A percentile compares a stretch with the other conserved stretches of the same genome.
phyloP scores from a whole-genome alignment of 2,329 filamentous ascomycete species.

The Rhinocladiella similis region DNA sequence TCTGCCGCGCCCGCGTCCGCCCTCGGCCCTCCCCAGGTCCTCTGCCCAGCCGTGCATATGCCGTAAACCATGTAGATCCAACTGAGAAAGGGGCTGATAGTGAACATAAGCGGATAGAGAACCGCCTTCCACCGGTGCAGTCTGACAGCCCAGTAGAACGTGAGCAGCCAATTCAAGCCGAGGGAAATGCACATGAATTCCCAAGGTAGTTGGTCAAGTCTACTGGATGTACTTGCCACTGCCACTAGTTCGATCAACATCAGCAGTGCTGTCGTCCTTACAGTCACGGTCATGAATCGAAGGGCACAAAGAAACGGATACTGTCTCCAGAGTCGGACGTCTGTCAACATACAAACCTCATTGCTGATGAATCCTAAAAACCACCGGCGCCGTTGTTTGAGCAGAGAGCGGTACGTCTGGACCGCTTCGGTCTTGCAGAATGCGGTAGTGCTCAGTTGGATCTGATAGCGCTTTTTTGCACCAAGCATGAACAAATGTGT shows the following conservation, averaged over 20 bases:
- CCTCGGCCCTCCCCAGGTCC: slow-evolving; percentile 92
- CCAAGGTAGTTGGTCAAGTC: slow-evolving; percentile 75
- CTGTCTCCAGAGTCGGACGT: slow-evolving; percentile 84
- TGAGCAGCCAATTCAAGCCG: slow-evolving; percentile 89
- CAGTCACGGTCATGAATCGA: slow-evolving; percentile 93
- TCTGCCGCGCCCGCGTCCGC: slow-evolving; percentile 85
- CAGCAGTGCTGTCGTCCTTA: slow-evolving; percentile 86
- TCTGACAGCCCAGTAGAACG: slow-evolving; percentile 92
- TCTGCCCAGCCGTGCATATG: slow-evolving; percentile 88
- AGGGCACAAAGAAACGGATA: slow-evolving; percentile 86
- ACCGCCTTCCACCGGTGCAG: slow-evolving; percentile 89
- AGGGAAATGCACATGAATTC: slow-evolving; percentile 92
- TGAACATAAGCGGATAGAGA: slow-evolving; percentile 93
- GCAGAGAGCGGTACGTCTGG: slow-evolving; percentile 77
- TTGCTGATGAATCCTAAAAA: slow-evolving; percentile 98
- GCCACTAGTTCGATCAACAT: slow-evolving; percentile 94
- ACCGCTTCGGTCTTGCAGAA: slow-evolving; percentile 99
- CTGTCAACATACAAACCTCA: slow-evolving; percentile 96
- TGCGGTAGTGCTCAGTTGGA: slow-evolving; percentile 94
- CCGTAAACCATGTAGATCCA: slow-evolving; percentile 98
- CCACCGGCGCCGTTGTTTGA: slow-evolving; percentile 95
- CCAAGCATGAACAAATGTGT: slow-evolving; percentile 99
- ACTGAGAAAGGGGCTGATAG: slow-evolving; percentile 95
- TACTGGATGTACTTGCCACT: slow-evolving; percentile 79
- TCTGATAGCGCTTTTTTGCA: slow-evolving; percentile 88